These are phyloP conservation scores for Andalucia godoyi DNA, from an alignment of 78 protist species.

Conservation along the genomic window DNA sequence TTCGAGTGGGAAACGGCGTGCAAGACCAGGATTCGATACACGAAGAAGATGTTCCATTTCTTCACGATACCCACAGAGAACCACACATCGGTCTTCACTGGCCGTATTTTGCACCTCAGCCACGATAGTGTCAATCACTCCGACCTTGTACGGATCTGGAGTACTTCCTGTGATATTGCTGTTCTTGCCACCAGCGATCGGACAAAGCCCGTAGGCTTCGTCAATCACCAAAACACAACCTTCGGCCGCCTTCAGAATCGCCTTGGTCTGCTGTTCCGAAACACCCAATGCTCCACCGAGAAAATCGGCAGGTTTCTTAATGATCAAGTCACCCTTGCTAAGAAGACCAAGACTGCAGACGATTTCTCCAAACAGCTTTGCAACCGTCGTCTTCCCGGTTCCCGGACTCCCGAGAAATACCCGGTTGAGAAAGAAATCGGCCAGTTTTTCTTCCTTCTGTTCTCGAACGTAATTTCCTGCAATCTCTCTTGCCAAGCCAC, in stretches of 20 bases:
- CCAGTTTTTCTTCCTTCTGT: background rate
- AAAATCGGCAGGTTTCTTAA: conserved; percentile 4
- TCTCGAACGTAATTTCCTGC: conserved; percentile 4
- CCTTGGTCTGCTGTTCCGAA: background rate
- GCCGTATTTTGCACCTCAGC: conserved; percentile 2
- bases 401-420: conserved; percentile 20
- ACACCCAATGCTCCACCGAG: background rate
- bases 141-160: background rate
- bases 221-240: conserved; percentile 27
- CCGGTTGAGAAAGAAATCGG: background rate
- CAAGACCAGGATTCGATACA: conserved; percentile 18
- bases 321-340: background rate
- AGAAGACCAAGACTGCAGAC: conserved; percentile 8
- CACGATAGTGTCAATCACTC: conserved; percentile 21
- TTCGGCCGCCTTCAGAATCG: background rate
- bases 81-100: conserved; percentile 22
- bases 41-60: conserved; percentile 11
- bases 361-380: conserved; percentile 7
- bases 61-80: conserved; percentile 17
- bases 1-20: conserved; percentile 19
- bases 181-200: background rate
- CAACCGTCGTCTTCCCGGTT: conserved; percentile 39
- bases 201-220: conserved; percentile 32
- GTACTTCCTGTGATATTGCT: too few relatives aligned
- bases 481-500: background rate